Evolutionary conservation across 2,329 filamentous ascomycete genomes (phyloP).

Genomic region (Colletotrichum falcatum): DNA sequence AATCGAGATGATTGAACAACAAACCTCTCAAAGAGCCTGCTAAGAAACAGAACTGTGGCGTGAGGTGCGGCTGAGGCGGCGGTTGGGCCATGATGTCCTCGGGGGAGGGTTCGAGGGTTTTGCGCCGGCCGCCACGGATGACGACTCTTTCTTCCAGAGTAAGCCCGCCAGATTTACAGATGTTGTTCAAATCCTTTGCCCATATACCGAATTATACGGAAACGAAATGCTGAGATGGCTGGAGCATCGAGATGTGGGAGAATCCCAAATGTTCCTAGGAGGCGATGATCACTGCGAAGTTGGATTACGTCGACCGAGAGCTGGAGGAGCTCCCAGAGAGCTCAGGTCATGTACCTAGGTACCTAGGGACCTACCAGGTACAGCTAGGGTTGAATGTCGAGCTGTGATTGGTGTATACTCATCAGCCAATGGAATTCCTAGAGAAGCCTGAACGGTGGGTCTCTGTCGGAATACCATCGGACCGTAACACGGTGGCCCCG

Average conservation of each 20-base stretch:
- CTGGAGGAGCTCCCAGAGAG: neutral
- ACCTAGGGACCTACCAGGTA: no score
- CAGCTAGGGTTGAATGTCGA: neutral
- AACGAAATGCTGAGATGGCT: no score
- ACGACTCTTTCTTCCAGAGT: conserved; percentile 60
- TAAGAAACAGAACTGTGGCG: conserved; percentile 83
- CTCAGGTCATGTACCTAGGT: neutral
- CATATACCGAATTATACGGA: neutral
- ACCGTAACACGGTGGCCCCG: neutral
- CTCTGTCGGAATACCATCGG: conserved; percentile 26
- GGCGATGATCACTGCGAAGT: conserved; percentile 1
- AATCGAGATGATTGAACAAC: conserved; percentile 41
- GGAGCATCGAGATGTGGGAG: neutral
- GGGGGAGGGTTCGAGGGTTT: conserved; percentile 46
- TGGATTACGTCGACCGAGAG: conserved; percentile 14
- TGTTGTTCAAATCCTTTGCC: neutral
- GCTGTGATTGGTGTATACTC: neutral
- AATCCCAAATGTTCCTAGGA: neutral
- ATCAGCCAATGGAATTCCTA: neutral
- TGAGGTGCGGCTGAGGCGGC: conserved; percentile 65
- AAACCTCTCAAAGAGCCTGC: conserved; percentile 75
- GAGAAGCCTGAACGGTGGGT: neutral
- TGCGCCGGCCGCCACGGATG: conserved; percentile 54
- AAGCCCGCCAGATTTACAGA: conserved; percentile 60
- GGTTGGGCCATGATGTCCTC: conserved; percentile 60